Conservation (phyloP, 768 basidiomycete species). For the Phlebiopsis gigantea region DNA sequence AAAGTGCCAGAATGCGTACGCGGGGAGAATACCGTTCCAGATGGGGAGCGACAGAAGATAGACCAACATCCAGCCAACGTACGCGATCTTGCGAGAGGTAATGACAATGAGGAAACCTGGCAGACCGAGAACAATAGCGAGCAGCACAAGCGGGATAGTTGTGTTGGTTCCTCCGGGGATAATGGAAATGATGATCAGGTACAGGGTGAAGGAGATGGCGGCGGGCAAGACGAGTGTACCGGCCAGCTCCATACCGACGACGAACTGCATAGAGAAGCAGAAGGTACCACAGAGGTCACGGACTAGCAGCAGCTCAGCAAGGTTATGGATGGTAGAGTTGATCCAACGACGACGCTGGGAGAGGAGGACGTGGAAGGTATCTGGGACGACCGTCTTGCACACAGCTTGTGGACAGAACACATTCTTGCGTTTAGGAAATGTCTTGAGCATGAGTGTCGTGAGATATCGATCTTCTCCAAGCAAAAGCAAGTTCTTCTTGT, state of each 20-base stretch:
- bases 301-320: slow-evolving; percentile 91
- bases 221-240: slow-evolving; percentile 96
- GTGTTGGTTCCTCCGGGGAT: slow-evolving; percentile 75
- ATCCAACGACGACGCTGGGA: slow-evolving; percentile 99
- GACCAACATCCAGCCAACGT: slow-evolving; percentile 95
- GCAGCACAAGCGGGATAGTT: slow-evolving; percentile 86
- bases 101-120: slow-evolving; percentile 95
- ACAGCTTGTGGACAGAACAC: slow-evolving; percentile 98
- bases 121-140: slow-evolving; percentile 92
- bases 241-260: slow-evolving; percentile 96
- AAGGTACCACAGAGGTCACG: slow-evolving; percentile 99
- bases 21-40: slow-evolving; percentile 95
- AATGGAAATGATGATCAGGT: slow-evolving; percentile 84
- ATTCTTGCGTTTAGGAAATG: slow-evolving; percentile 99
- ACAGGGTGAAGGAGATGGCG: slow-evolving; percentile 94
- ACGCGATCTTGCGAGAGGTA: slow-evolving; percentile 90
- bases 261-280: slow-evolving; percentile 99
- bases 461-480: slow-evolving; percentile 99
- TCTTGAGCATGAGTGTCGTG: slow-evolving; percentile 95
- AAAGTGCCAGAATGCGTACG: slow-evolving; percentile 99
- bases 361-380: slow-evolving; percentile 88
- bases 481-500: slow-evolving; percentile 97
- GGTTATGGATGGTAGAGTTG: slow-evolving; percentile 97
- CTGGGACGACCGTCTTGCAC: slow-evolving; percentile 97
- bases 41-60: slow-evolving; percentile 91